Percentiles rank a stretch among this genome's conserved stretches.
Evolutionary conservation across 75 land plant species (phyloP).

Genomic region (Selaginella moellendorffii): DNA sequence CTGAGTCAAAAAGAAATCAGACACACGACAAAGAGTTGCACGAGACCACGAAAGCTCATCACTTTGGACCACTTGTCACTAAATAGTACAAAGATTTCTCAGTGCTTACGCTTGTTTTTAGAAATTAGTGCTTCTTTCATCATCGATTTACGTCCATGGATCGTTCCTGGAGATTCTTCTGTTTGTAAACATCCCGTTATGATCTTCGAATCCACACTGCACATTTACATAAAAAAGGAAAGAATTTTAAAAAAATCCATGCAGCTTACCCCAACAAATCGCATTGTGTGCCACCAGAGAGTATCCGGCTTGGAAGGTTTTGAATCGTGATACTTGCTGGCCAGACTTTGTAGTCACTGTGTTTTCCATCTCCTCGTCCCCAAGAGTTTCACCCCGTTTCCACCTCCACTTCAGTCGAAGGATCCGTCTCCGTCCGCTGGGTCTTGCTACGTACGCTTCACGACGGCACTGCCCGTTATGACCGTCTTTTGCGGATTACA

Average conservation of each 20-base stretch:
- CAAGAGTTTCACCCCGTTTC: conserved; percentile 19
- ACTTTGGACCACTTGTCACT: too few relatives aligned
- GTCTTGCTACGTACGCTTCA: too few relatives aligned
- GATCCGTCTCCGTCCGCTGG: conserved; percentile 52
- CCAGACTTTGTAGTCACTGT: conserved; percentile 61
- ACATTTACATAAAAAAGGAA: too few relatives aligned
- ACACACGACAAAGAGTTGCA: too few relatives aligned
- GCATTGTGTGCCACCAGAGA: conserved; percentile 88
- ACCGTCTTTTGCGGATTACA: too few relatives aligned
- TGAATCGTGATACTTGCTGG: conserved; percentile 48
- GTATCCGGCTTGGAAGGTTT: conserved; percentile 56
- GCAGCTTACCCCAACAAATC: conserved; percentile 43
- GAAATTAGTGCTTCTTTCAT: conserved; percentile 38
- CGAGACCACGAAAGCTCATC: too few relatives aligned
- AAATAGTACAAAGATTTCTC: too few relatives aligned
- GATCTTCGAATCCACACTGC: conserved; percentile 73
- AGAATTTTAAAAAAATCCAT: too few relatives aligned
- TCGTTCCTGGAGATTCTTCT: conserved; percentile 43
- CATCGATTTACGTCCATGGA: conserved; percentile 54
- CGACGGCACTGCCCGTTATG: too few relatives aligned
- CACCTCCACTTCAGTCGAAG: conserved; percentile 58
- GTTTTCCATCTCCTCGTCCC: conserved; percentile 5
- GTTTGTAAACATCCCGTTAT: conserved; percentile 55
- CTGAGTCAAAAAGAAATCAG: too few relatives aligned
- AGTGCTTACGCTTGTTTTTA: too few relatives aligned